Base-by-base conservation (phyloP, 345 rosid genomes). In the Eucalyptus caleyi region DNA sequence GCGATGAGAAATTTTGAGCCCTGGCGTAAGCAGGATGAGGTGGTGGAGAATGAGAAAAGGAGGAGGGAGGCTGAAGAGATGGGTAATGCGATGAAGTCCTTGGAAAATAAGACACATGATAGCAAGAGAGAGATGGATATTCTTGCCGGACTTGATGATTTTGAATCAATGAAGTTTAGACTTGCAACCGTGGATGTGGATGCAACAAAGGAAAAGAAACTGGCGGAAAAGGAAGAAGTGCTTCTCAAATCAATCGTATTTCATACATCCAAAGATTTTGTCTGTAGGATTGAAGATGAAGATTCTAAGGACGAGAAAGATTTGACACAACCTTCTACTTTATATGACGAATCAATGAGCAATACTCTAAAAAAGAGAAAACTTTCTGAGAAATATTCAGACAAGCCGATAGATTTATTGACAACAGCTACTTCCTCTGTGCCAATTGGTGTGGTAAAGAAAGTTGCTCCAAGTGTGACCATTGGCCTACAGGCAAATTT, bases 101-200 rank as follows among this genome's bases (percentile, higher is more conserved):
- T 96, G 93, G 98, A 97, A 93, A 98, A 98, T 82, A 86, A 98
- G 56, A 96, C 97, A 9, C 87, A 95, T 89, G 98, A 96, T 93
- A 96, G 98, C 8, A 98, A 96, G 90, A 93, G 97, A 91, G 98
- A 98, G 90, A 97, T 97, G 98, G 98, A 96, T 91, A 96, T 96
- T 87, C 92, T 96, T 85, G 98, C 99, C 11, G 95, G 98, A 5
- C 97, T 97, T 72, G 98, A 96, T 91, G 99, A 97, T 81, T 94
- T 96, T 97, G 94, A 94, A 92, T 95, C 97, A 27, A 93, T 97
- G 96, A 96, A 93, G 98, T 95, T 96, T 51, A 96, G 98, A 90
- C 98, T 94, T n/a, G 99, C 97, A 16, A 93, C 95, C n/a, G 96
- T 97, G 40, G 96, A 97, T 56, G 95, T 97, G 30, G 97, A 96